These are phyloP conservation scores for Parafenestella ontariensis DNA, from an alignment of 2,329 filamentous ascomycete species.

Conservation along the genomic window DNA sequence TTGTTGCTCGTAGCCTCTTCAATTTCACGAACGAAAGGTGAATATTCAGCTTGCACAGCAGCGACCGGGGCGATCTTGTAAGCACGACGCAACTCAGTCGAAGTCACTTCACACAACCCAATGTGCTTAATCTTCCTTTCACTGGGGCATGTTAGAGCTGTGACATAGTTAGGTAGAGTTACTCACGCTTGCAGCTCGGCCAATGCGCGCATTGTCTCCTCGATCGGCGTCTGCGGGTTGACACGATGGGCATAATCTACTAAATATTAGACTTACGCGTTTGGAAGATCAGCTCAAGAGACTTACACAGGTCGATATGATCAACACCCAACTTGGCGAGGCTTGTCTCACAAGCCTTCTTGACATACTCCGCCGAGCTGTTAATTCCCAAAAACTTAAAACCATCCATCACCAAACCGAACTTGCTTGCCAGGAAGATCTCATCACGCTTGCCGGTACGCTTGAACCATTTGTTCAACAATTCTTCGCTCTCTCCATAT, in stretches of 20 bases:
- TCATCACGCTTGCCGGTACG: background rate
- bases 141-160: constrained; percentile 33
- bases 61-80: constrained; percentile 52
- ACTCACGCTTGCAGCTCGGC: constrained; percentile 47
- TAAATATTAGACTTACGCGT: background rate
- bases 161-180: background rate
- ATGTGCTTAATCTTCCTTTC: background rate
- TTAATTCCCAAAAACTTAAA: background rate
- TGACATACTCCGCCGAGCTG: constrained; percentile 9
- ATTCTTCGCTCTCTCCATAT: background rate
- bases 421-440: constrained; percentile 27
- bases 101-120: constrained; percentile 44
- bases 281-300: background rate
- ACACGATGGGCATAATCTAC: constrained; percentile 47
- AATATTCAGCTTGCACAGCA: constrained; percentile 59
- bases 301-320: constrained; percentile 46
- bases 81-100: constrained; percentile 55
- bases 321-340: constrained; percentile 45
- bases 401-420: constrained; percentile 13
- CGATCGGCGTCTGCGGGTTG: constrained; percentile 50
- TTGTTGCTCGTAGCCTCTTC: constrained; percentile 36
- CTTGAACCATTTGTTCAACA: background rate
- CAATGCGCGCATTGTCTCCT: constrained; percentile 56
- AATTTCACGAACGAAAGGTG: constrained; percentile 45
- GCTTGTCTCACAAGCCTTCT: constrained; percentile 42